Base-by-base conservation (phyloP, 2,329 filamentous ascomycete species). In the Davidsoniella australis region DNA sequence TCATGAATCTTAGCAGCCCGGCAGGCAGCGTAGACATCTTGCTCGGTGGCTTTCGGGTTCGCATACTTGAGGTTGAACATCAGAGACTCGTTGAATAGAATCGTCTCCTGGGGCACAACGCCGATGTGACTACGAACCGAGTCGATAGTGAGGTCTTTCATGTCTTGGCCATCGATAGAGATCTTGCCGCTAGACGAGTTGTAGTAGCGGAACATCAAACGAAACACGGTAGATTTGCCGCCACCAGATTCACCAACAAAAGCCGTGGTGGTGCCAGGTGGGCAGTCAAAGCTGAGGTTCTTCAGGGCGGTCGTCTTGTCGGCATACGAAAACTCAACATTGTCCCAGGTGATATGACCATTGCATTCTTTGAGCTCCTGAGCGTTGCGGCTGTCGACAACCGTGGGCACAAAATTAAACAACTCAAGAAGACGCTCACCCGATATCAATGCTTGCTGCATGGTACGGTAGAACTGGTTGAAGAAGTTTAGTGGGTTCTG, bases 371-470 rank as follows among this genome's bases (percentile, higher is more conserved):
- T 64, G 53, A 96, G 65, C 0, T 73, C 67, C 43, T 68, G 64
- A 1, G 82, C 85, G 48, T 72, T 68, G 0, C 80, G 77, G 14
- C 72, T 72, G 62, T 98, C 91, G 6, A 89, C 72, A 24, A 98
- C 89, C 0, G 86, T 94, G 0, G 91, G 89, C 58, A 86, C 79
- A 59, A 96, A 91, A 64, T 94, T 94, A 75, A 98, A 96, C 16
- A 98, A 70, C 64, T 96, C 91, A 49, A 98, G 68, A 62, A 98
- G 80, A 16, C 91, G 80, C 69, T 98, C 91, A 4, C 89, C 88
- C 52, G 93, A 95, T 60, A 98, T 96, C 82, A 98, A 85, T 48
- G 89, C 85, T 57, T 88, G 91, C 64, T 96, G 91, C 5, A 96
- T 89, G 54, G 87, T 91, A 46, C 89, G 77, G 64, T 96, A 98